Evolutionary conservation across 257 asterid genomes (phyloP), one percentile per base, ranked within the genome.

Genomic region (Solanum lycopersicoides): DNA sequence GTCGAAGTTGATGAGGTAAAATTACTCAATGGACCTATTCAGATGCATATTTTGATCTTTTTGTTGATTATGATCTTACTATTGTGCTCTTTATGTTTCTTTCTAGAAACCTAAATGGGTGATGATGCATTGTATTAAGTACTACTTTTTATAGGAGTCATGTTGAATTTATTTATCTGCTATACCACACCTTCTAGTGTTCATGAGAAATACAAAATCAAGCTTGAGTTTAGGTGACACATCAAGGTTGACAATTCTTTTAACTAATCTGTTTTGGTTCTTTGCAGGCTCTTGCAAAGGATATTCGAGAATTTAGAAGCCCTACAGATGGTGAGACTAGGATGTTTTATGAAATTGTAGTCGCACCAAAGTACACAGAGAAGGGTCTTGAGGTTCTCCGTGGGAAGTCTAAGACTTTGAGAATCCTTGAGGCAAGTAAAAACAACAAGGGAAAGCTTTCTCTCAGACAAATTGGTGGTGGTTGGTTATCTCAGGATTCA

Each of bases 401-500:
- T 59, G 98, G 99, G 63, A 97, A 97, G 92, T 97, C 99, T 41
- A 97, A 94, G 90, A 94, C 97, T 44, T 91, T 97, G 94, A 93
- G 99, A 92, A 95, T 95, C 89, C 98, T 94, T 5, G 98, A 95
- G 93, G 98, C 98, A 50, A 91, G 90, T 86, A 95, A 95, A 90
- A 97, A 97, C 85, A 88, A 76, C 80, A 90, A 75, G 89, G 99
- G 99, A 83, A 97, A 97, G 88, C 94, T 94, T 60, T 97, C 99
- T 1, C 91, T 97, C 86, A 94, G 98, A 89, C 99, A 97, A 90
- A 98, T 97, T 69, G 98, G 99, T 71, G 99, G 99, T 82, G 99
- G 99, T 56, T 97, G 98, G 98, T 91, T 97, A 87, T 98, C 98
- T 82, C 98, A 97, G 91, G 98, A 94, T 28, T 94, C 99, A n/a